phyloP scores from a whole-genome alignment of 768 basidiomycete genomes.

The Boletus sp. region DNA sequence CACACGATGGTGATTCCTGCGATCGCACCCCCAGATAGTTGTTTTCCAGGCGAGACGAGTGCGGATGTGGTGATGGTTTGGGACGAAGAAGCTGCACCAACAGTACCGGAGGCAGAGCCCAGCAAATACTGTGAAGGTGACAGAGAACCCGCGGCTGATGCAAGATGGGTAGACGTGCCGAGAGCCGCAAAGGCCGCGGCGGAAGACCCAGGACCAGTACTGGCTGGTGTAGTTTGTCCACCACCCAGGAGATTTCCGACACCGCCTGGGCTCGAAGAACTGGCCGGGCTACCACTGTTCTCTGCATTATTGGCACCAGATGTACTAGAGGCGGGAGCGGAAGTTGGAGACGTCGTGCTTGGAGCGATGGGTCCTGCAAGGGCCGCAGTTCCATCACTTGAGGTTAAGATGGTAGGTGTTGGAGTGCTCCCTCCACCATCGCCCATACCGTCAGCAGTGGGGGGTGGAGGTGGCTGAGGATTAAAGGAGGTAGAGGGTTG shows the following conservation, averaged over 20 bases:
- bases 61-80: slow-evolving; percentile 9
- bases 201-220: background rate
- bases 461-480: background rate
- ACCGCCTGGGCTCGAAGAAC: background rate
- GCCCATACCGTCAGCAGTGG: background rate
- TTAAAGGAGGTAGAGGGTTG: slow-evolving; percentile 3
- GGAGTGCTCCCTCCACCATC: background rate
- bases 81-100: slow-evolving; percentile 11
- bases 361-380: background rate
- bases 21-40: slow-evolving; percentile 44
- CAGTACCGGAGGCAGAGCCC: slow-evolving; percentile 9
- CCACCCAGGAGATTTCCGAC: background rate
- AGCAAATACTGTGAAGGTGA: slow-evolving; percentile 3
- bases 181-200: background rate
- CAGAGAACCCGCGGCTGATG: background rate
- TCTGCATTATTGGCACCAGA: background rate
- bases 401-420: background rate
- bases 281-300: background rate
- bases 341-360: background rate
- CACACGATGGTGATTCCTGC: slow-evolving; percentile 41
- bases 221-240: background rate
- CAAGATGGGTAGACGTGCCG: background rate
- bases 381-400: background rate
- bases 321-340: background rate
- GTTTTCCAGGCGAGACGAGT: slow-evolving; percentile 19